phyloP scores from a whole-genome alignment of 2,329 filamentous ascomycete genomes.

The Cytospora piceae region DNA sequence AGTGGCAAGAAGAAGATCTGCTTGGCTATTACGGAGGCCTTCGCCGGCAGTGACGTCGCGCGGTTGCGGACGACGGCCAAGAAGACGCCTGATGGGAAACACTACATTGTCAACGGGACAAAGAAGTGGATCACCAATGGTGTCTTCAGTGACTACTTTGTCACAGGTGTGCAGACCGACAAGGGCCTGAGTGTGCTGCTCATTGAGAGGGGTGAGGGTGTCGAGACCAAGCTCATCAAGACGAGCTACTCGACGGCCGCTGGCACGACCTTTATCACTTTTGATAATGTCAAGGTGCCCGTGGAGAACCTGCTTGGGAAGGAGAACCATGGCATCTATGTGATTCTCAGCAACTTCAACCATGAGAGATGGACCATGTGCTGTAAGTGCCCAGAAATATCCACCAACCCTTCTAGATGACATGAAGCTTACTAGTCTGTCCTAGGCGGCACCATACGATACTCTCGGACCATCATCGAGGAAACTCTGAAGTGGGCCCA shows the following conservation, averaged over 20 bases:
- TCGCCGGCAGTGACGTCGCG: constrained; percentile 82
- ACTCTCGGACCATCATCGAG: constrained; percentile 72
- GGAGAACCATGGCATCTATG: constrained; percentile 84
- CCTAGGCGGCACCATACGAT: constrained; percentile 61
- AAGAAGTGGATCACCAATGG: constrained; percentile 92
- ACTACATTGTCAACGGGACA: constrained; percentile 72
- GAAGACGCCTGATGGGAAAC: constrained; percentile 74
- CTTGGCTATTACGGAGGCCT: constrained; percentile 85
- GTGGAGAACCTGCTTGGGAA: constrained; percentile 76
- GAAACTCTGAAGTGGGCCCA: constrained; percentile 89
- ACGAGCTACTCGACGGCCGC: constrained; percentile 80
- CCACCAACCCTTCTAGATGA: constrained; percentile 5
- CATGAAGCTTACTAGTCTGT: background rate
- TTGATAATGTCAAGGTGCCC: constrained; percentile 85
- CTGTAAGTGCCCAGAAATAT: constrained; percentile 47
- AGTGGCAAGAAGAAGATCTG: constrained; percentile 86
- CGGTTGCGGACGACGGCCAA: constrained; percentile 77
- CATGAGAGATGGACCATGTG: constrained; percentile 82
- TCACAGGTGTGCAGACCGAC: constrained; percentile 76
- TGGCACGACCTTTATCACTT: constrained; percentile 79
- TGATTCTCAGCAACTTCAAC: constrained; percentile 88
- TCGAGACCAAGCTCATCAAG: constrained; percentile 79
- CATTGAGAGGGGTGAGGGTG: constrained; percentile 72
- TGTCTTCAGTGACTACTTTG: constrained; percentile 81
- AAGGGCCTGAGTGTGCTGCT: constrained; percentile 80